Evolutionary conservation across 257 asterid genomes (phyloP).

Genomic region (Solanum gandarillasii): DNA sequence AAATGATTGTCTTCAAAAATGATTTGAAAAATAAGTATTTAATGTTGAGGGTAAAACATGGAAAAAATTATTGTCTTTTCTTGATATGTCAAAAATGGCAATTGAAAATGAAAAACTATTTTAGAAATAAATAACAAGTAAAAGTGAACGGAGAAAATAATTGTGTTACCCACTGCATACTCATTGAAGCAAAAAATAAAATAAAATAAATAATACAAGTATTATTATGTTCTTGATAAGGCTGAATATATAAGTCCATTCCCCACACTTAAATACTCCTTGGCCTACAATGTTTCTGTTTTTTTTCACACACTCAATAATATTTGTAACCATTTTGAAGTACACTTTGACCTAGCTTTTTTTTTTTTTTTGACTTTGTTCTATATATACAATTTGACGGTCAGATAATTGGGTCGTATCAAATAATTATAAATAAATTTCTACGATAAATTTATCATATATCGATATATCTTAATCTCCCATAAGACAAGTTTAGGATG

Average conservation of each 20-base stretch:
- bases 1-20: no score
- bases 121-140: no score
- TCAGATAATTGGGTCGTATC: neutral
- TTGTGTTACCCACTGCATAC: neutral
- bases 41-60: no score
- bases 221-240: neutral
- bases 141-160: neutral
- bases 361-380: neutral
- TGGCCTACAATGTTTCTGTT: neutral
- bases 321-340: neutral
- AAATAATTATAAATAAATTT: neutral
- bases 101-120: no score
- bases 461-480: no score
- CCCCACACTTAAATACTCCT: neutral
- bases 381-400: neutral
- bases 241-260: neutral
- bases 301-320: neutral
- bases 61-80: no score
- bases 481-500: no score
- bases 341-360: neutral
- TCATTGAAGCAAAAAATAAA: neutral
- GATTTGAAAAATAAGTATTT: no score
- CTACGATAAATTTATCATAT: neutral
- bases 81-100: no score
- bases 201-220: neutral